A percentile compares a stretch with the other conserved stretches of the same genome.
phyloP scores from a whole-genome alignment of 2,329 filamentous ascomycete genomes.

The Calonectria henricotiae region DNA sequence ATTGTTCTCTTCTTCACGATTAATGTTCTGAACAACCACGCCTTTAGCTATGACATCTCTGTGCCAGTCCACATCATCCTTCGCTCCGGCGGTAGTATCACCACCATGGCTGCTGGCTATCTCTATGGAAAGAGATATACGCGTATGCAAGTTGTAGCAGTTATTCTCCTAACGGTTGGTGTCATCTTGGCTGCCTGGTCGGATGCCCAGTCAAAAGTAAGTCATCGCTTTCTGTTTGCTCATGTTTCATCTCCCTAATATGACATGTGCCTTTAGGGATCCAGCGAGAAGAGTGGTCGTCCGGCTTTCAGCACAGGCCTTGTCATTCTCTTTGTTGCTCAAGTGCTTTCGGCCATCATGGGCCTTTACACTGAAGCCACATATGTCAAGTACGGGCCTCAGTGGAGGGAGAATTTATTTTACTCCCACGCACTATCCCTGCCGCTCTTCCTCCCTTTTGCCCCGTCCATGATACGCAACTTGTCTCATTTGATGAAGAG shows the following conservation, averaged over 20 bases:
- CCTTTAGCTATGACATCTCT: conserved; percentile 96
- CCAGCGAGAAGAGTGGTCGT: conserved; percentile 42
- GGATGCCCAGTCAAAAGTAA: conserved; percentile 87
- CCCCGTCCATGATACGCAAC: conserved; percentile 76
- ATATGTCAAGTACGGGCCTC: conserved; percentile 87
- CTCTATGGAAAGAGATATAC: conserved; percentile 90
- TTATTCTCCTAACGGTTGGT: conserved; percentile 86
- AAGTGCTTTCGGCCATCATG: conserved; percentile 93
- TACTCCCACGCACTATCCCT: conserved; percentile 87
- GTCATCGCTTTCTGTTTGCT: conserved; percentile 35
- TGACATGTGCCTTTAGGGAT: conserved; percentile 37
- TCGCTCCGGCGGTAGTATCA: conserved; percentile 94
- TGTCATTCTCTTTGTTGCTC: conserved; percentile 86
- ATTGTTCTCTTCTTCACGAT: conserved; percentile 93
- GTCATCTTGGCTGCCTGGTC: conserved; percentile 92
- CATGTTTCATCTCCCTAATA: conserved; percentile 20
- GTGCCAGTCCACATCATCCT: conserved; percentile 98
- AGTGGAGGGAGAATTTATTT: conserved; percentile 97
- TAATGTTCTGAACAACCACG: conserved; percentile 97
- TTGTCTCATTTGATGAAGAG: conserved; percentile 77
- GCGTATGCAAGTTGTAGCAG: conserved; percentile 83
- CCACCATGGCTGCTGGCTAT: conserved; percentile 93
- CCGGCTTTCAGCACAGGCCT: conserved; percentile 76
- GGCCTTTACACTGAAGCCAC: conserved; percentile 95
- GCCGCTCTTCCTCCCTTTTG: conserved; percentile 82